Evolutionary conservation across 2,329 filamentous ascomycete species (phyloP), one percentile per base, ranked within the genome.

Genomic region (Trematosphaeria pertusa): DNA sequence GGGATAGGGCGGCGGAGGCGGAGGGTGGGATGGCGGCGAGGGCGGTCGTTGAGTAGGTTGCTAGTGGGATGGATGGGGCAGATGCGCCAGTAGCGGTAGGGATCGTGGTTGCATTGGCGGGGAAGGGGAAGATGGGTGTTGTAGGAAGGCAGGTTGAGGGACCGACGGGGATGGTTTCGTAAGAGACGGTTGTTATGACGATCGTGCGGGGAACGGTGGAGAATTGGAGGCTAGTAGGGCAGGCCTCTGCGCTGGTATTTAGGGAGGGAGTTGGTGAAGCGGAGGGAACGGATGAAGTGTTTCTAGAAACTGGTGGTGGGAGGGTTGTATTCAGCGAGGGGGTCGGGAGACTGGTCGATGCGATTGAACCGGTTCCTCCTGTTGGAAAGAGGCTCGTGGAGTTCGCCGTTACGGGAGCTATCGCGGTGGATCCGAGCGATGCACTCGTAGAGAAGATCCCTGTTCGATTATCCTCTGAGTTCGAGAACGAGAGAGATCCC

Each of bases 111-210:
- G 32, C 37, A 19, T 32, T 30, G 10, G 41, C 18, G 24, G 36
- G 35, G 14, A 39, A 31, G 15, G 48, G 42, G 2, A 47, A 32
- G 4, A 31, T 35, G 14, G 18, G 21, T 9, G 43, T 34, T 20
- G 44, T 44, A 14, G 43, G 19, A 8, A 39, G 31, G 24, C 48
- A 47, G 17, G 40, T 47, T 12, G 48, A 51, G 10, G 44, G 36
- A 3, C 22, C 40, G 17, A 39, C 24, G 22, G 36, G 38, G 12
- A 48, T 17, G 15, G 37, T 42, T n/a, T 46, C 43, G 26, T 38
- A 46, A 11, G 19, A 43, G 10, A 41, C 39, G 11, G 48, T 50
- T 14, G 48, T 48, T 14, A 48, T 38, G 33, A 43, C 19, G 1
- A 17, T 5, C 6, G 38, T 35, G 15, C 40, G 43, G 15, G 38